A percentile compares a stretch with the other conserved stretches of the same genome.
Conservation (phyloP, 768 basidiomycete species). For the Mycena crocata region DNA sequence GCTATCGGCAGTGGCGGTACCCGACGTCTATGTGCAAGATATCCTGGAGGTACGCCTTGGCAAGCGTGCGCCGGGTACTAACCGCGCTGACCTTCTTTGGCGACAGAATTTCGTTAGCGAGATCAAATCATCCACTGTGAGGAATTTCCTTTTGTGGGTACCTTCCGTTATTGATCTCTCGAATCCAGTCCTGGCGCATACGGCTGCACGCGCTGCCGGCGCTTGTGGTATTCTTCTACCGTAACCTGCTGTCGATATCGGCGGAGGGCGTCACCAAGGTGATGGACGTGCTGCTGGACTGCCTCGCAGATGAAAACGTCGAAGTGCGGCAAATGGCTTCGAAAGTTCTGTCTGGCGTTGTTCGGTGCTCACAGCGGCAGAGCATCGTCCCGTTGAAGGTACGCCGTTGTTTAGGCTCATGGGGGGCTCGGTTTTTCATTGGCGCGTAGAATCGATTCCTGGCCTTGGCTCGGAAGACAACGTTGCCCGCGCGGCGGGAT, state of each 20-base stretch:
- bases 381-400: conserved; percentile 89
- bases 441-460: conserved; percentile 89
- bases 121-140: conserved; percentile 82
- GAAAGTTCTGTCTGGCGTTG: conserved; percentile 85
- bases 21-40: conserved; percentile 69
- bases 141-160: conserved; percentile 35
- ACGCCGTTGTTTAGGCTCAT: conserved; percentile 31
- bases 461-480: conserved; percentile 66
- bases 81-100: background rate
- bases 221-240: conserved; percentile 90
- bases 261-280: conserved; percentile 73
- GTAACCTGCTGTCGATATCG: conserved; percentile 84
- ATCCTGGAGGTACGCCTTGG: conserved; percentile 54
- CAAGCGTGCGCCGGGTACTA: background rate
- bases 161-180: conserved; percentile 32
- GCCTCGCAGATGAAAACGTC: conserved; percentile 89
- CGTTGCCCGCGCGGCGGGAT: conserved; percentile 76
- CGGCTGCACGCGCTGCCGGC: conserved; percentile 90
- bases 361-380: conserved; percentile 91
- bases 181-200: conserved; percentile 91
- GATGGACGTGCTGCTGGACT: conserved; percentile 87
- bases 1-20: conserved; percentile 84
- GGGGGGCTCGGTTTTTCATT: conserved; percentile 19
- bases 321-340: conserved; percentile 95
- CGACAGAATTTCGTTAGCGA: conserved; percentile 68